Evolutionary conservation across 1,284 basidiomycete genomes (phyloP), one percentile per base, ranked within the genome.

Genomic region (Leccinum insolens): DNA sequence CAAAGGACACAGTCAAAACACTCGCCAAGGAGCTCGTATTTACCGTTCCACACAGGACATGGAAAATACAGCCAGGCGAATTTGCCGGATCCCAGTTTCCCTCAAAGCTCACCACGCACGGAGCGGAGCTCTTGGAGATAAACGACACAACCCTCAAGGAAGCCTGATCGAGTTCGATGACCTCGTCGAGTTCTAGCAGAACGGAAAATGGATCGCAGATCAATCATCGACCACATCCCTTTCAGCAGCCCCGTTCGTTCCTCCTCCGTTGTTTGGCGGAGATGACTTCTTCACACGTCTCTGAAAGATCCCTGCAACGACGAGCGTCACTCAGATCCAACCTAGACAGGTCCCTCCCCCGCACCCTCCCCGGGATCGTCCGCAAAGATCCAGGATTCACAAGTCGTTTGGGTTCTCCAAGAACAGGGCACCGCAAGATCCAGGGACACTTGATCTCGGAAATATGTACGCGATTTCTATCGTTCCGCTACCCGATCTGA

Each of bases 381-480:
- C 31, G 68, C 65, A 22, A 80, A 71, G 63, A 63, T 66, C n/a
- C 76, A 74, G 28, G 72, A 75, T 31, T 70, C 68, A 31, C 69
- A 71, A 75, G 44, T 69, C 79, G n/a, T 73, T 69, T 58, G 76
- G 70, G 46, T 77, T 78, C 65, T 69, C 76, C 52, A 79, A 76
- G 70, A 76, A 75, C 66, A 76, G 79, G 71, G 80, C 80, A 68
- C 57, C 76, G n/a, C 77, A 84, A 44, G 86, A 86, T 63, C 89
- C 90, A 34, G 95, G 95, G 2, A 91, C 93, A 2, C 85, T 96
- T 17, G 96, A 96, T 39, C 83, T 98, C 34, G 89, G 89, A 57
- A 98, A 98, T 76, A 89, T 97, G 84, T 95, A 81, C 73, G 85
- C 81, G 28, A 59, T 61, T 63, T 49, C 44, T 17, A 3, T 65